phyloP scores from a whole-genome alignment of 2,329 filamentous ascomycete species.

The Diaporthe vexans region DNA sequence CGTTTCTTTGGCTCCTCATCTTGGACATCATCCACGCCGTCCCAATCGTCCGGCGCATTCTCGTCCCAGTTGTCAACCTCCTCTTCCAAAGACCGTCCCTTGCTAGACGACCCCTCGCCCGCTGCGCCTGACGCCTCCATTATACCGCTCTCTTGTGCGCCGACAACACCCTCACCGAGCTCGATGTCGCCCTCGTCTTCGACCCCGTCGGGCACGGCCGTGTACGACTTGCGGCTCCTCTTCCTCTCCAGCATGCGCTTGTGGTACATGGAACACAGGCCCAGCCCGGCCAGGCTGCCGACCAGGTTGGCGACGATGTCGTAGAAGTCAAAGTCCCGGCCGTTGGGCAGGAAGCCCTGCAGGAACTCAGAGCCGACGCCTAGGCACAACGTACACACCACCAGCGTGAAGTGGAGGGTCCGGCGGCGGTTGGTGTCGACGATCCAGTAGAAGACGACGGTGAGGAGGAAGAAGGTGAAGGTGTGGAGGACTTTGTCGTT shows the following conservation, averaged over 20 bases:
- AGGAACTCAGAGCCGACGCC: conserved; percentile 83
- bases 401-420: conserved; percentile 84
- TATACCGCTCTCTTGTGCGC: conserved; percentile 76
- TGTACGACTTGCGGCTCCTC: conserved; percentile 80
- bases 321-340: conserved; percentile 79
- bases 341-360: conserved; percentile 81
- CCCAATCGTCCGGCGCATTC: conserved; percentile 75
- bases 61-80: conserved; percentile 97
- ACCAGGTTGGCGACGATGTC: conserved; percentile 91
- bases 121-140: conserved; percentile 51
- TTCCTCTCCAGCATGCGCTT: conserved; percentile 94
- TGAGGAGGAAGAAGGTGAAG: conserved; percentile 90
- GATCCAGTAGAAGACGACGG: conserved; percentile 95
- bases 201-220: conserved; percentile 72
- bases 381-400: conserved; percentile 80
- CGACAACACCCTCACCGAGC: conserved; percentile 71
- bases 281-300: conserved; percentile 80
- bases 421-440: conserved; percentile 91
- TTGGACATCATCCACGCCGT: conserved; percentile 56
- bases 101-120: conserved; percentile 46
- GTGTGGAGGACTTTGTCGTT: conserved; percentile 94
- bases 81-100: conserved; percentile 73
- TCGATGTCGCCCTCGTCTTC: conserved; percentile 77
- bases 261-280: conserved; percentile 91
- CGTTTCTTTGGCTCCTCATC: conserved; percentile 47